Percentiles rank a stretch among this genome's conserved stretches.
Evolutionary conservation across 768 basidiomycete genomes (phyloP).

Genomic region (Omphalotus guepiniiformis): DNA sequence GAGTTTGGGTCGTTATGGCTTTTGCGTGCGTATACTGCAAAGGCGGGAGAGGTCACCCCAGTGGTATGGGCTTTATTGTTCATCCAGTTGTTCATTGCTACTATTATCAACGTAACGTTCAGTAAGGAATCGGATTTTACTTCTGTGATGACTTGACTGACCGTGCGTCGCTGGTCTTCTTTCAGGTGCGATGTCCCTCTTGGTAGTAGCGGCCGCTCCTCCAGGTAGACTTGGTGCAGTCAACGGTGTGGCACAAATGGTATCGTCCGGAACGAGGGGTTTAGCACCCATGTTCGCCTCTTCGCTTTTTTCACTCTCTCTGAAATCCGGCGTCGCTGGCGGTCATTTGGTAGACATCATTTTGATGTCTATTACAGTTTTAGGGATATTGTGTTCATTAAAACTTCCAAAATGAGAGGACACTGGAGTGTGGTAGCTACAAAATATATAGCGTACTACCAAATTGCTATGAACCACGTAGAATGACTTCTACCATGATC

Average conservation of each 20-base stretch:
- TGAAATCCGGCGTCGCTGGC: conserved; percentile 38
- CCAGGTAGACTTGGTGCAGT: conserved; percentile 43
- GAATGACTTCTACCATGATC: no score
- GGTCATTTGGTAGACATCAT: conserved; percentile 39
- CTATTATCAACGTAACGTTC: conserved; percentile 28
- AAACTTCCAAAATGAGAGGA: background rate
- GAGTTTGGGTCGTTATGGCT: conserved; percentile 14
- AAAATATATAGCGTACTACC: no score
- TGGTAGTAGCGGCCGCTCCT: conserved; percentile 39
- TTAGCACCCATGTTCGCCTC: conserved; percentile 51
- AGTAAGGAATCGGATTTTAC: conserved; percentile 23
- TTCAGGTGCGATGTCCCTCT: conserved; percentile 45
- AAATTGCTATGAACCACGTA: no score
- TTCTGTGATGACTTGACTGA: background rate
- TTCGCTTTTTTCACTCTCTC: conserved; percentile 52
- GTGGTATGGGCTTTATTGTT: conserved; percentile 26
- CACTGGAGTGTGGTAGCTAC: no score
- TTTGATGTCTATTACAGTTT: conserved; percentile 2
- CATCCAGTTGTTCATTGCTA: conserved; percentile 27
- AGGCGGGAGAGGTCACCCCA: conserved; percentile 29
- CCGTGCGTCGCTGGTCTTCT: conserved; percentile 5
- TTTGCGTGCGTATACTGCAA: conserved; percentile 20
- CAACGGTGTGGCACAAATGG: conserved; percentile 54
- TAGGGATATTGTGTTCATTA: background rate
- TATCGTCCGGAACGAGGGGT: conserved; percentile 42